Base-by-base conservation (phyloP, 805 yeast species). In the Suhomyces prunicola region DNA sequence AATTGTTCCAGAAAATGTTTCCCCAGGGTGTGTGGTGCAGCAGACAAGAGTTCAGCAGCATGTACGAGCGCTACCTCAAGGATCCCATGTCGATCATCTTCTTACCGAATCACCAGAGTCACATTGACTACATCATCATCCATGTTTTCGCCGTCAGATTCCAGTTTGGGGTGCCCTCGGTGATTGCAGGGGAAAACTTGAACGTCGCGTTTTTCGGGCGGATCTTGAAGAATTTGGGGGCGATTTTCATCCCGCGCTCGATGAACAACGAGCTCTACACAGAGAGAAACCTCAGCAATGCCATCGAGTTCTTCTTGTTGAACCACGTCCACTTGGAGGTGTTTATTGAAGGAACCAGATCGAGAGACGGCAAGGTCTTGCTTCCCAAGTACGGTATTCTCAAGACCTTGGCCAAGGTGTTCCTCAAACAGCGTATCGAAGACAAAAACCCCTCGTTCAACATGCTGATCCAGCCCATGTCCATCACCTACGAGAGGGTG, bases 151-250 rank as follows among this genome's bases (percentile, higher is more conserved):
- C 82, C 54, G 74, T 81, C 57, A 68, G 87, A 33, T 74, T 83
- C 57, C 83, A 81, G 26, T 64, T 83, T 51, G 72, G 85, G 3
- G 64, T 76, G 9, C 88, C 88, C 1, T 66, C 78, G 5, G 85
- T 83, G 6, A 80, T 83, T 36, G 87, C 88, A 1, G 88, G 88
- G n/a, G 87, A 83, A 48, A 83, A 83, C 62, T 75, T 83, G 60
- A 82, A 84, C 59, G 83, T 83, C 45, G 81, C 85, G 1, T 67
- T 83, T 6, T 73, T 83, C 46, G 86, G 86, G 4, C 67, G 70
- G 7, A 66, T 80, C 49, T 67, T 83, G 57, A 76, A 80, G 51
- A 74, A 65, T 27, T 61, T 75, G 49, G 88, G 88, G 2, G 87
- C 85, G 15, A 75, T 82, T 57, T 83, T 76, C 69, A 83, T 83